Conservation (phyloP, 2,329 filamentous ascomycete species). For the Cytospora chrysosperma region DNA sequence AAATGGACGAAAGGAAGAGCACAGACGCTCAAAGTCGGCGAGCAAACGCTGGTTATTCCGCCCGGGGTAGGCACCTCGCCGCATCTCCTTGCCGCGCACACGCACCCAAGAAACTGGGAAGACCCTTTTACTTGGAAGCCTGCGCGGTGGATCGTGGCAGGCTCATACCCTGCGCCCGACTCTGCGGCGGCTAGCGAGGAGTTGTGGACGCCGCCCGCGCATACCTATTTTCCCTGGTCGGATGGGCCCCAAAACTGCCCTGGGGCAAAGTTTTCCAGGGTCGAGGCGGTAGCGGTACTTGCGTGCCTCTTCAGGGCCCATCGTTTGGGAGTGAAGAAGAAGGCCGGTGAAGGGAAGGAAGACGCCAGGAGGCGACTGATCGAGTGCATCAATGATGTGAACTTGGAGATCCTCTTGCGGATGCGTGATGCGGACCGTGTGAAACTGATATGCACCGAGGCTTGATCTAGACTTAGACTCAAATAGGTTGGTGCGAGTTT, state of each 20-base stretch:
- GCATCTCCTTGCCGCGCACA: slow-evolving; percentile 20
- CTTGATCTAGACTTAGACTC: background rate
- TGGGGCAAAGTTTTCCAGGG: slow-evolving; percentile 27
- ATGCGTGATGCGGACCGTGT: slow-evolving; percentile 27
- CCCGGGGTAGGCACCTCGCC: background rate
- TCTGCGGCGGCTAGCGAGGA: background rate
- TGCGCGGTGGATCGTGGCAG: slow-evolving; percentile 18
- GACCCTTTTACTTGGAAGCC: slow-evolving; percentile 20
- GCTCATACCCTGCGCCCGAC: background rate
- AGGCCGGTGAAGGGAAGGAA: slow-evolving; percentile 21
- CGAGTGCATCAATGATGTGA: slow-evolving; percentile 26
- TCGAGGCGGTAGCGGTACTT: slow-evolving; percentile 27
- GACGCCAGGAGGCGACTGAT: slow-evolving; percentile 12
- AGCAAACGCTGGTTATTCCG: slow-evolving; percentile 2
- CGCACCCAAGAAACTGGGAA: slow-evolving; percentile 23
- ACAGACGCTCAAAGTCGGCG: background rate
- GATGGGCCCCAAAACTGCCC: slow-evolving; percentile 29
- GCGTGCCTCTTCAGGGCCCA: slow-evolving; percentile 25
- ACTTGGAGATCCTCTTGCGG: slow-evolving; percentile 27
- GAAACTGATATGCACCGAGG: slow-evolving; percentile 18
- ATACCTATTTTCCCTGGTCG: slow-evolving; percentile 27
- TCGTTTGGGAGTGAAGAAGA: slow-evolving; percentile 19
- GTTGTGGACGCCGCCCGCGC: slow-evolving; percentile 15
- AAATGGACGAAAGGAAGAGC: background rate
- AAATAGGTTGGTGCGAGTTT: background rate